Base-by-base conservation (phyloP, 805 yeast species). In the Yarrowia divulgata region DNA sequence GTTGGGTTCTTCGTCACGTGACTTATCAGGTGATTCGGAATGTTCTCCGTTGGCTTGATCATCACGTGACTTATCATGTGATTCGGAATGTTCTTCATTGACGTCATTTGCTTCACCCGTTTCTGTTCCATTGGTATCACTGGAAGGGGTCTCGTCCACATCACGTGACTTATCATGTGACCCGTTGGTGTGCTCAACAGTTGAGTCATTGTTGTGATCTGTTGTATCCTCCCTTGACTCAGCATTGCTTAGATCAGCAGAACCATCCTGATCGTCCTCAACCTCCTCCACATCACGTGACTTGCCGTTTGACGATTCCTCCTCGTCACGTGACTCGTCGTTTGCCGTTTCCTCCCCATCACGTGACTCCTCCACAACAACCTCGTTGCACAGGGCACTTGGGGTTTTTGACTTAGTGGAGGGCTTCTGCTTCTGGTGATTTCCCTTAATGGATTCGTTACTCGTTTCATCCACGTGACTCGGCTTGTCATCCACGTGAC, bases 241-340 rank as follows among this genome's bases (percentile, higher is more conserved):
- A 14, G 12, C 34, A 45, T 1, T 12, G 13, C 9, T 12, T 12
- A 3, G 14, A 48, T 48, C 32, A 14, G 29, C 29, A 23, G 29
- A 23, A 4, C 29, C 29, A 23, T 23, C 29, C 4, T 23, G 3
- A 23, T 23, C 29, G 29, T 23, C 4, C n/a, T 19, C 32, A 18
- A 62, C 29, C 16, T 68, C 70, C 12, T 32, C 19, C 14, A 64
- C 68, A 35, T 80, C 57, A 8, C 19, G 37, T 32, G 54, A 32
- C 29, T 58, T n/a, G n/a, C 8, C 37, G 8, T 1, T 34, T 9
- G 37, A 8, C 35, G n/a, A n/a, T n/a, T 64, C 70, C 10, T 37
- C n/a, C 10, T 60, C 66, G 39, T 80, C 57, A 8, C 39, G 39
- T 49, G 55, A 49, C 40, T 32, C 40, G 9, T 10, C 48, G 2